phyloP scores from a whole-genome alignment of 176 grass and related monocot genomes.

The Oryza brachyantha region DNA sequence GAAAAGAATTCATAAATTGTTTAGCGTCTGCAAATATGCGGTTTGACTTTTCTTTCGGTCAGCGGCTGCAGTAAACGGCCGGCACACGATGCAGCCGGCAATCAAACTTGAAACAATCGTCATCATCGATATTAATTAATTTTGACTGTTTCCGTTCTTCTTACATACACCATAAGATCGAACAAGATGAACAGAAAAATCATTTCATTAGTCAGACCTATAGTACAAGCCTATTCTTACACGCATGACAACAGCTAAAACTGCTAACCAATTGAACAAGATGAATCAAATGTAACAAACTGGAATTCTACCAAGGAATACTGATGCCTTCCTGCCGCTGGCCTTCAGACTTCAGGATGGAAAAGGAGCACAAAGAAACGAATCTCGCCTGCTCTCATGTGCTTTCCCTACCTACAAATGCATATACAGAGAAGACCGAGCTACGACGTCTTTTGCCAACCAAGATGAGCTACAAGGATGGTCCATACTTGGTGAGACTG shows the following conservation, averaged over 20 bases:
- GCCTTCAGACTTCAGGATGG: conserved; percentile 18
- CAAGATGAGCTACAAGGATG: conserved; percentile 10
- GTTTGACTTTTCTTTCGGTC: too few relatives aligned
- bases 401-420: conserved; percentile 34
- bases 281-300: conserved; percentile 20
- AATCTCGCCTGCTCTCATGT: conserved; percentile 23
- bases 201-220: conserved; percentile 39
- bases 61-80: background rate
- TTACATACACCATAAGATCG: background rate
- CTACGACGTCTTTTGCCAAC: background rate
- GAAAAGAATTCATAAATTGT: too few relatives aligned
- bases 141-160: background rate
- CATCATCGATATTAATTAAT: background rate
- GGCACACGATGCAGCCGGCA: background rate
- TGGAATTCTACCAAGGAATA: background rate
- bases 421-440: conserved; percentile 15
- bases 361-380: background rate
- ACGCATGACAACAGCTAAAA: conserved; percentile 22
- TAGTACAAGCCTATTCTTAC: conserved; percentile 40
- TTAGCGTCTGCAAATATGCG: too few relatives aligned
- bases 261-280: conserved; percentile 10
- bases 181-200: background rate
- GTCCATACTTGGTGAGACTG: background rate
- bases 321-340: conserved; percentile 9
- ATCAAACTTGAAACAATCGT: background rate